Evolutionary conservation across 2,329 filamentous ascomycete genomes (phyloP), one percentile per base, ranked within the genome.

Genomic region (Juglanconis oblonga): DNA sequence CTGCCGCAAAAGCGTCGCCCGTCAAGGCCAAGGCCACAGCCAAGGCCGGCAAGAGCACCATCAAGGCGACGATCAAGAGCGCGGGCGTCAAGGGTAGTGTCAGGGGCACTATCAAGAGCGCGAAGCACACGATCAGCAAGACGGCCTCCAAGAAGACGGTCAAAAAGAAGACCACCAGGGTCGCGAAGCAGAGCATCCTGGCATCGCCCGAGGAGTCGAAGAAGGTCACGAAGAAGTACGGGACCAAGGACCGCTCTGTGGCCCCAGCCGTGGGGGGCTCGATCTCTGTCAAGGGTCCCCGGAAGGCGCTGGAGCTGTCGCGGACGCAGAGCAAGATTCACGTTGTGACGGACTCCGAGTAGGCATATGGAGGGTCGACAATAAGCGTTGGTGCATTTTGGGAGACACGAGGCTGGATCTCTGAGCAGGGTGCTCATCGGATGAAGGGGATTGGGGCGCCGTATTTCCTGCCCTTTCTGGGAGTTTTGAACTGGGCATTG

Each of bases 101-200:
- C 35, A 49, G 35, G 38, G 49, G 36, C 38, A 48, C 52, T 24
- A 54, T 62, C 47, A 59, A 55, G 5, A 55, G 11, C 8, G 57
- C 11, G 10, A 55, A 36, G 29, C 53, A 40, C 31, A 49, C 44
- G 8, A 36, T 11, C 9, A 51, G 17, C 33, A 36, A 47, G 32
- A 29, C 51, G 6, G 47, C 33, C 47, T 11, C 17, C 47, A 38
- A 54, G 42, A 54, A 44, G 38, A 57, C 54, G 40, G 45, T 48
- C 45, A n/a, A n/a, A n/a, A 48, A 48, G 45, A 48, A 48, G 24
- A 29, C 45, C 45, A 48, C 45, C 24, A 4, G 45, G 9, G 58
- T 58, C 53, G 56, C 52, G 13, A 62, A 59, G 52, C 58, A 52
- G 56, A 64, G 59, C 38, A 62, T 62, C n/a, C 31, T 64, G n/a